phyloP scores from a whole-genome alignment of 148 eudicot species.

The Rhododendron molle region DNA sequence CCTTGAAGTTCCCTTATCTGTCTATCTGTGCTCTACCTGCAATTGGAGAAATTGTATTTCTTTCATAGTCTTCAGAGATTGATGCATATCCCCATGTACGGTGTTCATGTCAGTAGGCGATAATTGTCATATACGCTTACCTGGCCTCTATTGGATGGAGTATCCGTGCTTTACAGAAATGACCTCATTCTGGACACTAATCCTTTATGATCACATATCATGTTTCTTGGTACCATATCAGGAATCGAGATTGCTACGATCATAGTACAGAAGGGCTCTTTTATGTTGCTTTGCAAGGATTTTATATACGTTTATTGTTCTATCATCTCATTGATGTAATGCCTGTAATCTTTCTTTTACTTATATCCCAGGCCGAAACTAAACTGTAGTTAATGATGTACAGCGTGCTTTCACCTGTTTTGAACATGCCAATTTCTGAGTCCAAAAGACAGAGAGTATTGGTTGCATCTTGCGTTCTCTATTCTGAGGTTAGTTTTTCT shows the following conservation, averaged over 20 bases:
- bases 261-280: background rate
- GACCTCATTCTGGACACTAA: background rate
- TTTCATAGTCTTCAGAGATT: background rate
- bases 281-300: conserved; percentile 1
- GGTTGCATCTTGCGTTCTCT: conserved; percentile 86
- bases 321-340: background rate
- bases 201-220: background rate
- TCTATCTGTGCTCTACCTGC: background rate
- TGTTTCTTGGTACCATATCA: background rate
- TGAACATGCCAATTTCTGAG: conserved; percentile 92
- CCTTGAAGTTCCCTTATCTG: background rate
- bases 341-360: conserved; percentile 1
- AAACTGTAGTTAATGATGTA: conserved; percentile 24
- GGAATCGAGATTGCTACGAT: background rate
- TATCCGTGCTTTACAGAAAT: background rate
- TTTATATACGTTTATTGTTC: background rate
- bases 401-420: conserved; percentile 96
- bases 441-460: conserved; percentile 94
- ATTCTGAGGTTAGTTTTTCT: conserved; percentile 77
- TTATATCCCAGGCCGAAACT: conserved; percentile 4
- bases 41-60: background rate
- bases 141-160: background rate
- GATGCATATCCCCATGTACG: background rate
- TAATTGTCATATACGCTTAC: background rate
- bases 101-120: background rate